A percentile compares a stretch with the other conserved stretches of the same genome.
phyloP scores from a whole-genome alignment of 805 yeast species.

The Cyberlindnera mississippiensis region DNA sequence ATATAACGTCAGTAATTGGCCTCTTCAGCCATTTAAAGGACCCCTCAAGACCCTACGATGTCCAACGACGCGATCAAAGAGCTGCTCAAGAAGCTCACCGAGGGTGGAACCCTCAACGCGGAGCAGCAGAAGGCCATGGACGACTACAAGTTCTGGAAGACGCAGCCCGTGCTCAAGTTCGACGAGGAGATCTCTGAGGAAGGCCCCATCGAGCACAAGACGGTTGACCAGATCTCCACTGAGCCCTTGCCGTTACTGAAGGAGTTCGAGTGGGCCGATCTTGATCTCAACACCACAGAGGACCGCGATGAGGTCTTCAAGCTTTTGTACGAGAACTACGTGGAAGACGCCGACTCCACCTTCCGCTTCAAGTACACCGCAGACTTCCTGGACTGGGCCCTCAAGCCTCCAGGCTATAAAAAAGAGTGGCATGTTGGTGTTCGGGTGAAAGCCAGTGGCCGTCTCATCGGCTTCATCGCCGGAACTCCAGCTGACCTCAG shows the following conservation, averaged over 20 bases:
- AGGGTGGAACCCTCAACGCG: constrained; percentile 41
- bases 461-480: constrained; percentile 86
- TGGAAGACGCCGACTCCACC: constrained; percentile 89
- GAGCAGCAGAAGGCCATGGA: constrained; percentile 69
- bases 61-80: constrained; percentile 49
- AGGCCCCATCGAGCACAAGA: constrained; percentile 80
- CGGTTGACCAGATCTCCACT: constrained; percentile 66
- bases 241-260: constrained; percentile 60
- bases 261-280: constrained; percentile 86
- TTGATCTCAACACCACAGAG: constrained; percentile 54
- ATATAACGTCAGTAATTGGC: no score
- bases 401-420: constrained; percentile 90
- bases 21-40: not conserved
- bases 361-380: constrained; percentile 87
- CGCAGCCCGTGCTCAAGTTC: constrained; percentile 88
- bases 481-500: constrained; percentile 77
- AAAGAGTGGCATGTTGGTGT: constrained; percentile 93
- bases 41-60: constrained; percentile 7
- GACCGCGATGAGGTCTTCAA: constrained; percentile 76
- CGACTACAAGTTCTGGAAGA: constrained; percentile 95
- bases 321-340: constrained; percentile 83
- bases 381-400: constrained; percentile 86
- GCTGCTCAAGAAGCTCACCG: constrained; percentile 40
- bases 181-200: constrained; percentile 64
- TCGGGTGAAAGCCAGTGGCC: constrained; percentile 69